Evolutionary conservation across 805 yeast species (phyloP), one percentile per base, ranked within the genome.

Genomic region (Metschnikowia koreensis): DNA sequence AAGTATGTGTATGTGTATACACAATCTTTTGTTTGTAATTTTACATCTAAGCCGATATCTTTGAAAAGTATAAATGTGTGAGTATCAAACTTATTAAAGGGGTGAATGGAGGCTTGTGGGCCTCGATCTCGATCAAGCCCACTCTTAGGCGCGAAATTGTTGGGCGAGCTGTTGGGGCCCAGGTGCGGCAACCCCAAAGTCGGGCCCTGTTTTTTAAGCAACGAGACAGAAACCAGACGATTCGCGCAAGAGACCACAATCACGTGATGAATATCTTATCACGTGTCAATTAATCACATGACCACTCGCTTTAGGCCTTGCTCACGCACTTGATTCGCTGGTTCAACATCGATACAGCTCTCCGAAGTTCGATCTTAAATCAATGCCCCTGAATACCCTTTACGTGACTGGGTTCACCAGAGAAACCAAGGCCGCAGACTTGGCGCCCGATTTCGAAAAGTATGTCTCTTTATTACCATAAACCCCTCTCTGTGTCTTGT

Each of bases 361-460:
- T 22, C 34, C 2, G 16, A 37, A 9, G 33, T 12, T 27, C 40
- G 26, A 34, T 31, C 22, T 10, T 6, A 8, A 3, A 15, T 39
- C 42, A 43, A 74, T 74, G 79, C 78, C 78, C 10, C 70, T 68
- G 62, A 72, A 69, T 65, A 79, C 84, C 10, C 69, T 81, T 54
- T 81, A 81, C 62, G 83, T 81, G 47, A 78, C 83, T 31, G 84
- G 86, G 71, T 82, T 83, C 64, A 64, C 71, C 43, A 76, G 72
- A 50, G 84, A 77, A 28, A 69, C 80, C 48, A 74, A 74, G 61
- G 87, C 87, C 13, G 77, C 76, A 46, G 82, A 78, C 48, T 69
- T 83, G 57, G 86, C 87, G 22, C 79, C 81, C 16, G 79, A 77
- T 42, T 82, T 83, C 59, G 87, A 83, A 65, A 73, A 72, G 83